Evolutionary conservation across 805 yeast genomes (phyloP).

Genomic region (Sugiyamaella marilandica): DNA sequence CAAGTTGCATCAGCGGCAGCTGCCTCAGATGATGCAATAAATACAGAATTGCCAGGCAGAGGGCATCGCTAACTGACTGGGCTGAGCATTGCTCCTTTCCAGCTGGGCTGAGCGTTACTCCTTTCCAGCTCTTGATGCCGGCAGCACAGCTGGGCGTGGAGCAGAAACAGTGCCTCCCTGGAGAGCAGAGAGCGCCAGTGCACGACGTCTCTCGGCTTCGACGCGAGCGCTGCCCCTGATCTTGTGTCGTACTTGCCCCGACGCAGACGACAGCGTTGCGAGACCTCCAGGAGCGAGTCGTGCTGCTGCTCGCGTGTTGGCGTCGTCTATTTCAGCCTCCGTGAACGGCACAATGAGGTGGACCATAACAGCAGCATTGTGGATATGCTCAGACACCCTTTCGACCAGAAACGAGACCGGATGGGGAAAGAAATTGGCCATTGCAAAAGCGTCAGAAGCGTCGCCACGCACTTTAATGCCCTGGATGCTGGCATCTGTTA

Average conservation of each 20-base stretch:
- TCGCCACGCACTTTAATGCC: conserved; percentile 57
- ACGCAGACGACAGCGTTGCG: conserved; percentile 43
- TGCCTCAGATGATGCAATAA: not conserved
- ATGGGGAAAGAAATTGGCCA: conserved; percentile 80
- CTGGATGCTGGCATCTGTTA: not conserved
- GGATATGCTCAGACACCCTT: conserved; percentile 45
- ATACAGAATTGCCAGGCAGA: too few relatives aligned
- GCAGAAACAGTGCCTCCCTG: conserved; percentile 19
- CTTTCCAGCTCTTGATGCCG: conserved; percentile 14
- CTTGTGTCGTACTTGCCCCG: not conserved
- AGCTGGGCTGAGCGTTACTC: conserved; percentile 7
- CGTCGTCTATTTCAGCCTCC: conserved; percentile 63
- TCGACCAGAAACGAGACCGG: conserved; percentile 47
- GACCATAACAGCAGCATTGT: conserved; percentile 38
- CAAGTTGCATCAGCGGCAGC: too few relatives aligned
- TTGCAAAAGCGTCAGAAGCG: conserved; percentile 83
- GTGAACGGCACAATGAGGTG: conserved; percentile 59
- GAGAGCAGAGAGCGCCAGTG: conserved; percentile 33
- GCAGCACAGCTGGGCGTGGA: conserved; percentile 17
- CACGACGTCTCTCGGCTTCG: conserved; percentile 34
- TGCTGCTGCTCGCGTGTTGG: conserved; percentile 71
- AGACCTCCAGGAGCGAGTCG: conserved; percentile 96
- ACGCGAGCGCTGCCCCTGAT: conserved; percentile 27
- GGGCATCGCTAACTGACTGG: too few relatives aligned
- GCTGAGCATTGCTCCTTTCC: conserved; percentile 6